Conservation (phyloP, 306 rosid genomes). For the Hylodesmum podocarpum region DNA sequence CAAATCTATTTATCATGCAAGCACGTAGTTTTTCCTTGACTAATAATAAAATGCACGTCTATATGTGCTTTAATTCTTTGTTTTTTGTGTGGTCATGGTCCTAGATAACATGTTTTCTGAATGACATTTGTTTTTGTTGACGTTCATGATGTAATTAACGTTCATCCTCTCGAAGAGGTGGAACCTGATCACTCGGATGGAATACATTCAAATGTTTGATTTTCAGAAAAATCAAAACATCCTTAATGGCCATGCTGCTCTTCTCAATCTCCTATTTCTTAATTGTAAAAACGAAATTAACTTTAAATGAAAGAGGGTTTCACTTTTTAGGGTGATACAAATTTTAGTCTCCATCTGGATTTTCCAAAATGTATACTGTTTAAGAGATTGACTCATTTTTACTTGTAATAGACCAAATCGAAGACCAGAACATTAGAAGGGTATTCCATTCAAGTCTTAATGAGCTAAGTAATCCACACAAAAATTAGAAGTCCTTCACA, state of each 20-base stretch:
- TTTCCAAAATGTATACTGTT: neutral
- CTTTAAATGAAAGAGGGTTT: neutral
- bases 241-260: neutral
- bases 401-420: neutral
- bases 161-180: neutral
- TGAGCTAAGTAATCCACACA: conserved; percentile 1
- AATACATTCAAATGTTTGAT: neutral
- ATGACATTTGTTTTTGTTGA: neutral
- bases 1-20: conserved; percentile 40
- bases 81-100: neutral
- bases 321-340: neutral
- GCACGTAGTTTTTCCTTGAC: conserved; percentile 40
- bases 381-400: neutral
- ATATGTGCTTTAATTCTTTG: neutral
- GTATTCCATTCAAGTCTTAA: neutral
- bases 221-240: conserved; percentile 5
- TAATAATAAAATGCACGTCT: conserved; percentile 43
- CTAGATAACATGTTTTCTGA: neutral
- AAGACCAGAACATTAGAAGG: neutral
- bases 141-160: neutral
- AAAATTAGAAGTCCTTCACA: neutral
- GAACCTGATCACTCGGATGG: neutral
- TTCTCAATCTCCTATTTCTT: neutral
- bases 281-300: neutral
- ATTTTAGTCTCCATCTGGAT: neutral